Conservation (phyloP, 805 yeast species). For the Monosporozyma aerobia region DNA sequence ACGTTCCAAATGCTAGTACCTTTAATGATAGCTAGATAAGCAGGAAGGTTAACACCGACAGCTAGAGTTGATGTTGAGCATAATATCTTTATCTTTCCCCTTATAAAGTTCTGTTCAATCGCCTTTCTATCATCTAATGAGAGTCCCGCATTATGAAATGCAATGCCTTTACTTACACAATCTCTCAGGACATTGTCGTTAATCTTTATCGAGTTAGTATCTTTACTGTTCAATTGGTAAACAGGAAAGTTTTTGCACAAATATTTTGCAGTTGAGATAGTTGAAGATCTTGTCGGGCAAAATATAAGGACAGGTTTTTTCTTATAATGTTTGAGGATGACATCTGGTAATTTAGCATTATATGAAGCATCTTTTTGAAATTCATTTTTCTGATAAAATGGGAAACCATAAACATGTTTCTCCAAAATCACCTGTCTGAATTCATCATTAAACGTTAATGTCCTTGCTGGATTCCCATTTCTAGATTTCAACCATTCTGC, state of each 20-base stretch:
- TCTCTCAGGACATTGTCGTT: slow-evolving; percentile 9
- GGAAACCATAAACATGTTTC: slow-evolving; percentile 37
- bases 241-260: slow-evolving; percentile 17
- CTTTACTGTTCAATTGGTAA: neutral
- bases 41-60: slow-evolving; percentile 54
- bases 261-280: slow-evolving; percentile 38
- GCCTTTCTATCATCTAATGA: slow-evolving; percentile 36
- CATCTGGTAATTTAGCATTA: slow-evolving; percentile 34
- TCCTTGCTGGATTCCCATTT: slow-evolving; percentile 22
- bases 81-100: slow-evolving; percentile 35
- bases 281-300: slow-evolving; percentile 45
- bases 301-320: slow-evolving; percentile 40
- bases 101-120: slow-evolving; percentile 38
- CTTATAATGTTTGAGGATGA: slow-evolving; percentile 33
- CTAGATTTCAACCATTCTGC: slow-evolving; percentile 36
- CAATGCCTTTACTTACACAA: slow-evolving; percentile 32
- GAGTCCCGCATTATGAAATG: slow-evolving; percentile 53
- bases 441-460: slow-evolving; percentile 38
- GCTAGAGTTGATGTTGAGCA: slow-evolving; percentile 56
- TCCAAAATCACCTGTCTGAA: slow-evolving; percentile 38
- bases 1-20: slow-evolving; percentile 53
- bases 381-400: slow-evolving; percentile 31
- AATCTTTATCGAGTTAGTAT: neutral
- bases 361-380: slow-evolving; percentile 40
- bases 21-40: slow-evolving; percentile 49